A percentile compares a stretch with the other conserved stretches of the same genome.
These are phyloP conservation scores for Globomyces sp. DNA, from an alignment of 371 early-diverging fungal genomes.

Conservation along the genomic window DNA sequence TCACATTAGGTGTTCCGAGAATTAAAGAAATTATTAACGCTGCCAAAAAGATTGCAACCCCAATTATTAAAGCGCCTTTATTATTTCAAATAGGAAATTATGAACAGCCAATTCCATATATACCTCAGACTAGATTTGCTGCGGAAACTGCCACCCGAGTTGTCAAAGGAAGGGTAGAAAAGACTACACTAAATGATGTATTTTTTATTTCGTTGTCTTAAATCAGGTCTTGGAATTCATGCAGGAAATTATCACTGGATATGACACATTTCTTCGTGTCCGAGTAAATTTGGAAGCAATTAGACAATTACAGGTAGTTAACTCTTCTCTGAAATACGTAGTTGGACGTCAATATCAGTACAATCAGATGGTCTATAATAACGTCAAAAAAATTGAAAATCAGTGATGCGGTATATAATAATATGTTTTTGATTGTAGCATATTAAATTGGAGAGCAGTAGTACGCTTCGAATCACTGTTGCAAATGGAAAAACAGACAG, in stretches of 20 bases:
- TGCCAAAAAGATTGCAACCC: conserved; percentile 91
- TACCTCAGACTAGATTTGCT: conserved; percentile 15
- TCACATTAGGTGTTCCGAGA: conserved; percentile 99
- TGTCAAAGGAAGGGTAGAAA: conserved; percentile 93
- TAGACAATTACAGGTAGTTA: conserved; percentile 53
- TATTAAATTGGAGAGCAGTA: conserved; percentile 70
- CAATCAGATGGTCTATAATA: conserved; percentile 72
- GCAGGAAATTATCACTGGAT: conserved; percentile 79
- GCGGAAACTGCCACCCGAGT: conserved; percentile 80
- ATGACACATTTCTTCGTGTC: conserved; percentile 74
- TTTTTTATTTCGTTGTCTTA: conserved; percentile 7
- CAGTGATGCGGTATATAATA: conserved; percentile 51
- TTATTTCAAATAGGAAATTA: conserved; percentile 45
- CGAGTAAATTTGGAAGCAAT: conserved; percentile 82
- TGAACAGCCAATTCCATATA: conserved; percentile 6
- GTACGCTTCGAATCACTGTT: conserved; percentile 73
- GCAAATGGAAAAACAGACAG: conserved; percentile 60
- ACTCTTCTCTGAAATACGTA: too few species aligned
- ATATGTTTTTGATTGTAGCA: conserved; percentile 44
- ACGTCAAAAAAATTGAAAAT: conserved; percentile 85
- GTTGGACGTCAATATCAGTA: conserved; percentile 78
- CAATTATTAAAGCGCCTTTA: conserved; percentile 86
- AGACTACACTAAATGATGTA: conserved; percentile 81
- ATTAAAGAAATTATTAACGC: conserved; percentile 79
- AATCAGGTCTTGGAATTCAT: conserved; percentile 78